These are phyloP conservation scores for Tylopilus sp. DNA, from an alignment of 1,284 basidiomycete genomes.

Conservation along the genomic window DNA sequence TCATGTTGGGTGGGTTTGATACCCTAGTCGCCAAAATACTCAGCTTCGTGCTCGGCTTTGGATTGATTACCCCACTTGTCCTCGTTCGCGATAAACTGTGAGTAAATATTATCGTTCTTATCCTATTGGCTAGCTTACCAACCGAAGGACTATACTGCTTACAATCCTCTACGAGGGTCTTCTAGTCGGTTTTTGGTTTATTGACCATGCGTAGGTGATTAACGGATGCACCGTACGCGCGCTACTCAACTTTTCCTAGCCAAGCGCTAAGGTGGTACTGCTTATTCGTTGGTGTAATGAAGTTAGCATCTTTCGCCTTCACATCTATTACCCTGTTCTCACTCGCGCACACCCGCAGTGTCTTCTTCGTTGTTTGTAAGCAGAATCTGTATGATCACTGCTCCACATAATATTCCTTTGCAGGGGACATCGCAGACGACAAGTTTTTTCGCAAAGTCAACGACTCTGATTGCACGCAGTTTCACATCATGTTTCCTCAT, in stretches of 20 bases:
- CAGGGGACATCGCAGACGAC: constrained; percentile 83
- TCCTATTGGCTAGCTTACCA: constrained; percentile 10
- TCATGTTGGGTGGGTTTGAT: constrained; percentile 75
- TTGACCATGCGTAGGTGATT: constrained; percentile 67
- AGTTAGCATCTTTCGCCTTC: constrained; percentile 45
- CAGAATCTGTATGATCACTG: constrained; percentile 3
- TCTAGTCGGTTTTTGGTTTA: constrained; percentile 80
- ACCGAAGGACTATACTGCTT: constrained; percentile 67
- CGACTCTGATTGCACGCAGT: constrained; percentile 80
- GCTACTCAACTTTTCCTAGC: constrained; percentile 34
- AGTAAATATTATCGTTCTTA: constrained; percentile 28
- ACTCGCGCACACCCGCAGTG: constrained; percentile 39
- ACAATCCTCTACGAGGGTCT: constrained; percentile 71
- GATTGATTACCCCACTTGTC: constrained; percentile 66
- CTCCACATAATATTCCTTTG: constrained; percentile 7
- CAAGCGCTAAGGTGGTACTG: constrained; percentile 75
- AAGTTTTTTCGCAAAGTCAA: constrained; percentile 83
- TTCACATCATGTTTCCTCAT: constrained; percentile 61
- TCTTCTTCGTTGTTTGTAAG: constrained; percentile 75
- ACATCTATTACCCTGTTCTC: constrained; percentile 9
- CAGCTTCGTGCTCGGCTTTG: constrained; percentile 76
- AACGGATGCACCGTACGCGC: constrained; percentile 13
- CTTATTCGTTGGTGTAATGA: constrained; percentile 78
- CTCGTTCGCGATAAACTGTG: constrained; percentile 82
- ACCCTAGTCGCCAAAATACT: constrained; percentile 76